These are phyloP conservation scores for Ettlia oleoabundans DNA, from an alignment of 139 green algal species.

Conservation along the genomic window DNA sequence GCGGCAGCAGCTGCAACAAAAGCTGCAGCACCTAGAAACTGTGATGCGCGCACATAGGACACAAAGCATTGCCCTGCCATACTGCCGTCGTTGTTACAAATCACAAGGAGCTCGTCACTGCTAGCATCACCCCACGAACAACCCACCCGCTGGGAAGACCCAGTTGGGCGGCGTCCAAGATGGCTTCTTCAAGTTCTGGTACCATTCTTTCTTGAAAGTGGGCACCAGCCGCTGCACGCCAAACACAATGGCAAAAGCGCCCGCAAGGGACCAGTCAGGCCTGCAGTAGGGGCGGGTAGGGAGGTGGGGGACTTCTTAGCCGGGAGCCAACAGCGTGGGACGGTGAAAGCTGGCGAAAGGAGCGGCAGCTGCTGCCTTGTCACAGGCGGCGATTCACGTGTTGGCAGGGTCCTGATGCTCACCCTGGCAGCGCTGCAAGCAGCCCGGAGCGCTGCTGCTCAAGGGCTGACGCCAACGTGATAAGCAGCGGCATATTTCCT, in stretches of 20 bases:
- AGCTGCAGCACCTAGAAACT: too few species aligned
- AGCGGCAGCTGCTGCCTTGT: too few species aligned
- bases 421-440: slow-evolving; percentile 13
- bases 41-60: too few species aligned
- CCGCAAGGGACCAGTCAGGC: slow-evolving; percentile 44
- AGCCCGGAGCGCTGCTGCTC: background rate
- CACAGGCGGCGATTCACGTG: too few species aligned
- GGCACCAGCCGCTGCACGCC: slow-evolving; percentile 48
- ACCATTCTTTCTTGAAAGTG: slow-evolving; percentile 19
- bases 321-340: too few species aligned
- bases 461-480: background rate
- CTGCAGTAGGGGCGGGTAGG: slow-evolving; percentile 24
- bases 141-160: slow-evolving; percentile 47
- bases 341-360: too few species aligned
- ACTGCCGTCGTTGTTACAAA: too few species aligned
- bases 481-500: background rate
- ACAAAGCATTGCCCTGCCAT: too few species aligned
- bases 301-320: too few species aligned
- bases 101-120: too few species aligned
- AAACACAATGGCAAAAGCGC: slow-evolving; percentile 52
- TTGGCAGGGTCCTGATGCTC: too few species aligned
- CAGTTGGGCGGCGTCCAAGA: slow-evolving; percentile 74
- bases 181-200: slow-evolving; percentile 42
- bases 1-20: too few species aligned
- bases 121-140: background rate